phyloP scores from a whole-genome alignment of 1,139 yeast genomes.

The Casaregolazyma suthepensis region DNA sequence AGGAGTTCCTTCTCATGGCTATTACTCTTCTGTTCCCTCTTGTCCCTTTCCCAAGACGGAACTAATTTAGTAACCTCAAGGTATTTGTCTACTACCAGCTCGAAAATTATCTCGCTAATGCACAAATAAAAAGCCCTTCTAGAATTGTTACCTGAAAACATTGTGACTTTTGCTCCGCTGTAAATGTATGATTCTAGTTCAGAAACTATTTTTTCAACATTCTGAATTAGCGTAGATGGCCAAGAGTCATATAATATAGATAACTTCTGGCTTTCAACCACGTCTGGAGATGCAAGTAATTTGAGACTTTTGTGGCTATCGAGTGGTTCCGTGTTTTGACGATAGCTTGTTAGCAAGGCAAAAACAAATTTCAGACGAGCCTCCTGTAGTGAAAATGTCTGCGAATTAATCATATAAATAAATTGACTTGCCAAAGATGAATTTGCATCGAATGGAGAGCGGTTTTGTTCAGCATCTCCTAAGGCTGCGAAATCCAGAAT shows the following conservation, averaged over 20 bases:
- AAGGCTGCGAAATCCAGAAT: conserved; percentile 35
- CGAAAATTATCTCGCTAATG: conserved; percentile 42
- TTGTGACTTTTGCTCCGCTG: conserved; percentile 7
- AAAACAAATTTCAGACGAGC: conserved; percentile 35
- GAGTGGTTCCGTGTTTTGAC: background rate
- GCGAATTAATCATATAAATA: conserved; percentile 31
- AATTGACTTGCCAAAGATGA: conserved; percentile 29
- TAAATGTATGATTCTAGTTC: conserved; percentile 20
- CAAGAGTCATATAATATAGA: conserved; percentile 21
- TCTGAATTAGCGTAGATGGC: conserved; percentile 23
- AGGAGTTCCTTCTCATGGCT: background rate
- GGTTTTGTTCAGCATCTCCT: conserved; percentile 24
- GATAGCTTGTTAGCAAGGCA: conserved; percentile 32
- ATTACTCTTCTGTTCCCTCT: conserved; percentile 6
- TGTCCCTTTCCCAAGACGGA: conserved; percentile 15
- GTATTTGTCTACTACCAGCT: conserved; percentile 49
- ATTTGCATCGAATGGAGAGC: conserved; percentile 14
- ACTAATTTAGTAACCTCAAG: conserved; percentile 13
- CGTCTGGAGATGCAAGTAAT: conserved; percentile 4
- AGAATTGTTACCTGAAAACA: conserved; percentile 9
- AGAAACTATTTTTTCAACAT: conserved; percentile 18
- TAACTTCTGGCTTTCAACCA: background rate
- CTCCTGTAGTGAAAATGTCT: conserved; percentile 42
- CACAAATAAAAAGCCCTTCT: conserved; percentile 7
- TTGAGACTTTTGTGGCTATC: conserved; percentile 6